Base-by-base conservation (phyloP, 495 filamentous ascomycete species). In the Aspergillus bertholletiae region DNA sequence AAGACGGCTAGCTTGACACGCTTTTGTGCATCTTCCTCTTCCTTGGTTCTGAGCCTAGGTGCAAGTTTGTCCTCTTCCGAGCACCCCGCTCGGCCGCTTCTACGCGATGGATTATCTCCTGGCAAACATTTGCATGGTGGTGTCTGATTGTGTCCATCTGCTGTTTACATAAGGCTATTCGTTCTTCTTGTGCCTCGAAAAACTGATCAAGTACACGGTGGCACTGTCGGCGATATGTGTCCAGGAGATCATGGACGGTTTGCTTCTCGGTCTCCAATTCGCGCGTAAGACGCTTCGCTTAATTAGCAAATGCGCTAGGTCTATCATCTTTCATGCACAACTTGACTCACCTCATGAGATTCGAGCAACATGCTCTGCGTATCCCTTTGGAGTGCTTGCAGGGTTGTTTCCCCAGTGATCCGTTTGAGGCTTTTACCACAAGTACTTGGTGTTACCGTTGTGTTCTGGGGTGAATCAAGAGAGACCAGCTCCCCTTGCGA, bases 61-160 rank as follows among this genome's bases (percentile, higher is more conserved):
- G 18, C 2, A 18, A 22, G 18, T 22, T 43, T 1, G 17, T 22
- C 22, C 39, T 20, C 21, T 51, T 45, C 41, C 66, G 63, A 23
- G 69, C 49, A 45, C 61, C 57, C 48, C 57, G 52, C 39, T 69
- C 66, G 15, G 67, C 52, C 44, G 62, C 63, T 23, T 71, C 57
- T 39, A 74, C 30, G 11, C 68, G 68, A 46, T 54, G 54, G 52
- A 70, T 65, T n/a, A 74, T 24, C 20, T 66, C 62, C 50, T 61
- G 60, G 41, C 69, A 71, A 17, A 74, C 56, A n/a, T 68, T 51
- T 4, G 62, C 56, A 51, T 75, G 69, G 13, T 73, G 68, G 12
- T 65, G 56, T 47, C 63, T 64, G 21, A 72, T 62, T 9, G 51
- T 48, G 0, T 63, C 46, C 57, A 71, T 67, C 49, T 74, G 68